Conservation (phyloP, 2,329 filamentous ascomycete genomes). For the Paecilomyces sp. region DNA sequence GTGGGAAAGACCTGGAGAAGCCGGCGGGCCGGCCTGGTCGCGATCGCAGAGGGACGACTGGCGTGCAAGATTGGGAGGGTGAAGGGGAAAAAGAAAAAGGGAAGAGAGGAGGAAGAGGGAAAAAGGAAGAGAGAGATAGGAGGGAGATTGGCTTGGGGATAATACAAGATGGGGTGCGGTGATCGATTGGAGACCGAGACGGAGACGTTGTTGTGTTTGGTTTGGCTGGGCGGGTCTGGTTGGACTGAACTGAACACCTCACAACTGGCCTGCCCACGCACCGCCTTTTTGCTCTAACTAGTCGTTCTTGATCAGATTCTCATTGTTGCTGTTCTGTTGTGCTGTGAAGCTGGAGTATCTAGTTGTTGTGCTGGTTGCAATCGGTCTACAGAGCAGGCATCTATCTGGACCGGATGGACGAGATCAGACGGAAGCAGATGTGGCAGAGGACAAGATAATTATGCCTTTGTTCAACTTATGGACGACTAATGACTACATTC, state of each 20-base stretch:
- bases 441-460: no score
- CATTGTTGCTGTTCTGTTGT: no score
- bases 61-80: slow-evolving; percentile 17
- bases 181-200: slow-evolving; percentile 1
- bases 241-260: not conserved
- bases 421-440: no score
- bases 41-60: slow-evolving; percentile 14
- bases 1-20: slow-evolving; percentile 6
- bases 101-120: slow-evolving; percentile 8
- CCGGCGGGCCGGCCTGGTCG: slow-evolving; percentile 9
- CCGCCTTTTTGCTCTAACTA: not conserved
- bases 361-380: not conserved
- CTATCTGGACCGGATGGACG: not conserved
- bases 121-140: slow-evolving; percentile 1
- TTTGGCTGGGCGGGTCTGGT: slow-evolving; percentile 4
- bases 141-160: slow-evolving; percentile 1
- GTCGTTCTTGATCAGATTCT: no score
- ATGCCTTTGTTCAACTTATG: no score
- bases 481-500: no score
- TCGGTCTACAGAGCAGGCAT: not conserved
- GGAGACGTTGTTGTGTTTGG: slow-evolving; percentile 1
- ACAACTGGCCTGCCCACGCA: not conserved
- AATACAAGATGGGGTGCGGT: not conserved
- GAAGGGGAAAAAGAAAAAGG: slow-evolving; percentile 9
- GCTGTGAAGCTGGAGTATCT: no score